Evolutionary conservation across 148 eudicot species (phyloP), one percentile per base, ranked within the genome.

Genomic region (Agrostemma githago): DNA sequence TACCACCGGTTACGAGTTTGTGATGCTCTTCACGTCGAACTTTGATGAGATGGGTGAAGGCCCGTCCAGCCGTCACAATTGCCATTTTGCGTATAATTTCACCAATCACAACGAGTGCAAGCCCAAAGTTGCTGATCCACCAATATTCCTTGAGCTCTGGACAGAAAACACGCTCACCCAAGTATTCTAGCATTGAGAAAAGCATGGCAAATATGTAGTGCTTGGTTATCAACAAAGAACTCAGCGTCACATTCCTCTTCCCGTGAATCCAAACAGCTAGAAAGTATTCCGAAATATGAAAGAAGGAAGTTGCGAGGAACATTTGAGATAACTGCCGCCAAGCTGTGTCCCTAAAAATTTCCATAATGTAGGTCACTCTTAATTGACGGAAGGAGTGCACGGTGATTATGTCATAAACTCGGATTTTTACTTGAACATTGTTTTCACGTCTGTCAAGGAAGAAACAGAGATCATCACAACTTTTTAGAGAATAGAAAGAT

Each of bases 41-140:
- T 80, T 84, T 89, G 77, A 94, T 94, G 69, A 86, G 85, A 78
- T 94, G 98, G 17, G 97, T 88, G 76, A 91, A 94, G 61, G 98
- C 79, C 80, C 79, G 84, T 46, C 95, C 96, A 71, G 98, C 97
- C 20, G 91, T 94, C 66, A 91, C 3, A 70, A 94, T 84, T 4
- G 96, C 97, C 80, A 76, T 72, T 74, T 89, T 94, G 17, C 98
- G 79, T 58, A 88, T 80, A 41, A 87, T 68, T 86, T 91, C 98
- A 40, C 97, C 96, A 34, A 80, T 68, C 66, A 94, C 74, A 57
- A 89, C 85, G 79, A 88, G 79, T 39, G 73, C 79, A 80, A 91
- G 89, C 39, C 93, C 98, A 39, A 79, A 72, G 85, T 89, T 83
- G 88, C 95, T 91, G 72, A 88, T 70, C 88, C 86, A 83, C 93